These are phyloP conservation scores for Chaetoceros tenuissimus DNA, from an alignment of 108 stramenopile genomes.

Conservation along the genomic window DNA sequence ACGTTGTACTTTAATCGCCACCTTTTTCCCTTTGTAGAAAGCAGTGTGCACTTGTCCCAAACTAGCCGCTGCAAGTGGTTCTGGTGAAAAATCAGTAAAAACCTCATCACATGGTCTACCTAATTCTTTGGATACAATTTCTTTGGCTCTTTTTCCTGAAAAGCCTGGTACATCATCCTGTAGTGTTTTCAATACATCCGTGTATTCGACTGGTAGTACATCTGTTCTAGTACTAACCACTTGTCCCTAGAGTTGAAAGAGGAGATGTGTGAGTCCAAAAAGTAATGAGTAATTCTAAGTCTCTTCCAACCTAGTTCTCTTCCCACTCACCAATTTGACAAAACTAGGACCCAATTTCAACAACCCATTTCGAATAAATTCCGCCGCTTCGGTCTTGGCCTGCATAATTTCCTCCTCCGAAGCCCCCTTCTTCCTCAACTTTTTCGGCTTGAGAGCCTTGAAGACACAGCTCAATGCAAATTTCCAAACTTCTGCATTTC, in stretches of 20 bases:
- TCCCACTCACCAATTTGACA: constrained; percentile 66
- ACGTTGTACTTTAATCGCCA: constrained; percentile 92
- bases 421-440: constrained; percentile 58
- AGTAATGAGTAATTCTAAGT: background rate
- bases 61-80: constrained; percentile 85
- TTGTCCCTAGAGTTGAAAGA: constrained; percentile 27
- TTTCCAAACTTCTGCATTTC: constrained; percentile 87
- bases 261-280: constrained; percentile 13
- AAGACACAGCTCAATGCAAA: constrained; percentile 75
- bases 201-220: constrained; percentile 81
- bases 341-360: constrained; percentile 89
- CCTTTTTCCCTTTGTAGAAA: constrained; percentile 76
- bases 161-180: constrained; percentile 96
- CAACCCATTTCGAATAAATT: constrained; percentile 80
- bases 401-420: constrained; percentile 50
- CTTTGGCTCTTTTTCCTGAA: constrained; percentile 69
- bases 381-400: constrained; percentile 65
- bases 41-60: constrained; percentile 93
- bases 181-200: constrained; percentile 80
- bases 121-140: constrained; percentile 81
- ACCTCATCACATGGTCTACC: constrained; percentile 63
- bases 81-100: constrained; percentile 71
- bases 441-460: constrained; percentile 61
- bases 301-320: too few species aligned
- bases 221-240: constrained; percentile 75